Conservation (phyloP, 495 filamentous ascomycete genomes). For the Zalerion maritima region DNA sequence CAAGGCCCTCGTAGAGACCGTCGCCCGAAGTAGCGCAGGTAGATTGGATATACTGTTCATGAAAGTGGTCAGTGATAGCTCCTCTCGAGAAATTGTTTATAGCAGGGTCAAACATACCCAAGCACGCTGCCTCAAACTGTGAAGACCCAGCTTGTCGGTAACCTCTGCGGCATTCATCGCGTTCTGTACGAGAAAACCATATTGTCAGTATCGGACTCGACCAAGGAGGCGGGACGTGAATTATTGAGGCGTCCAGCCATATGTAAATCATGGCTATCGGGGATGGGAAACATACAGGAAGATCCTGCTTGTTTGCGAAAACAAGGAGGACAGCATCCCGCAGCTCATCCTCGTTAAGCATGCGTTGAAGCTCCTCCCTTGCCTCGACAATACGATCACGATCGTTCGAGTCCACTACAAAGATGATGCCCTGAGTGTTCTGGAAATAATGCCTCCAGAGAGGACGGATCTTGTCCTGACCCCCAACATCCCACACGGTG, state of each 20-base stretch:
- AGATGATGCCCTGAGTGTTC: conserved; percentile 99
- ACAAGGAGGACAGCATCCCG: conserved; percentile 93
- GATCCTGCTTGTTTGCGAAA: conserved; percentile 99
- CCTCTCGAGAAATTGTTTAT: conserved; percentile 1
- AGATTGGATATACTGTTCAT: conserved; percentile 89
- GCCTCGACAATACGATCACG: conserved; percentile 98
- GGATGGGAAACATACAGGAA: conserved; percentile 57
- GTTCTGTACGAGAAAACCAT: conserved; percentile 48
- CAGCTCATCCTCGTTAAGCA: conserved; percentile 99
- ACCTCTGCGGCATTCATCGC: conserved; percentile 99
- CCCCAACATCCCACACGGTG: conserved; percentile 99
- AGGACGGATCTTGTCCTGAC: conserved; percentile 99
- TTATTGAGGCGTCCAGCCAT: conserved; percentile 3
- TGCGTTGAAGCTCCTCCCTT: conserved; percentile 97
- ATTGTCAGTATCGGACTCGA: conserved; percentile 6
- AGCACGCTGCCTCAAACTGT: conserved; percentile 91
- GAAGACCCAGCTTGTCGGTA: conserved; percentile 98
- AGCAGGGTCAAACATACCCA: conserved; percentile 60
- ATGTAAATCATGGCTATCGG: not conserved
- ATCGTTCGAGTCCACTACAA: conserved; percentile 99
- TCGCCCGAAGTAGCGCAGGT: conserved; percentile 98
- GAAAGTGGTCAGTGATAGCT: not conserved
- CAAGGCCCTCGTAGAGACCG: conserved; percentile 98
- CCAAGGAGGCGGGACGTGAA: not conserved
- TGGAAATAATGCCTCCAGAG: conserved; percentile 99